A percentile compares a stretch with the other conserved stretches of the same genome.
phyloP scores from a whole-genome alignment of 306 rosid species.

The Mucuna pruriens region DNA sequence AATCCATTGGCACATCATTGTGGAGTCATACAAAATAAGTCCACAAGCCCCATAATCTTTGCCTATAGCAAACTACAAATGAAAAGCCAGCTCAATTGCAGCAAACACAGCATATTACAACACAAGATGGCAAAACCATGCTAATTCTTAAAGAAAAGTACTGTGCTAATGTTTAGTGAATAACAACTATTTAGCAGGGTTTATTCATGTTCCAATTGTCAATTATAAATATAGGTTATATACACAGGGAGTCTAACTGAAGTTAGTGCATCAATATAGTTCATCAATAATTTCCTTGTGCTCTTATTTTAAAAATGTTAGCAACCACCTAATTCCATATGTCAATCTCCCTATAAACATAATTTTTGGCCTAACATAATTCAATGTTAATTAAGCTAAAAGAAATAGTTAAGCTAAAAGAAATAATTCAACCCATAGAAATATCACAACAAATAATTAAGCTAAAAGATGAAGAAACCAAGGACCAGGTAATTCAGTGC shows the following conservation, averaged over 20 bases:
- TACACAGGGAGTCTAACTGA: neutral
- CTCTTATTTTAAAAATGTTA: neutral
- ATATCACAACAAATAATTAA: slow-evolving; percentile 17
- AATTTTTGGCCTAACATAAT: neutral
- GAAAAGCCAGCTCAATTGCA: slow-evolving; percentile 1
- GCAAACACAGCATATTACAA: slow-evolving; percentile 15
- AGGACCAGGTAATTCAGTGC: neutral
- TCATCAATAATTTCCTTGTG: slow-evolving; percentile 4
- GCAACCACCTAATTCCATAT: slow-evolving; percentile 11
- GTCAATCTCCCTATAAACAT: slow-evolving; percentile 12
- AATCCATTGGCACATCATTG: neutral
- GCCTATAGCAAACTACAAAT: neutral
- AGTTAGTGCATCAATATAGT: neutral
- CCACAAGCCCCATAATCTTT: no score
- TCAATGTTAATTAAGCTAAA: no score
- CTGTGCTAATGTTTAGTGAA: neutral
- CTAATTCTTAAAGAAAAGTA: neutral
- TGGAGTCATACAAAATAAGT: no score
- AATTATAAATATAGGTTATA: neutral
- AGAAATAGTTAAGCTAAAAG: slow-evolving; percentile 2
- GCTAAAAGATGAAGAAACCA: slow-evolving; percentile 26
- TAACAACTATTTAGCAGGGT: neutral
- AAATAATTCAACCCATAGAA: slow-evolving; percentile 10
- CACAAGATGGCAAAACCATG: neutral
- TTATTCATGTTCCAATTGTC: neutral